These are phyloP conservation scores for Fusarium setosum DNA, from an alignment of 2,329 filamentous ascomycete genomes.

Conservation along the genomic window DNA sequence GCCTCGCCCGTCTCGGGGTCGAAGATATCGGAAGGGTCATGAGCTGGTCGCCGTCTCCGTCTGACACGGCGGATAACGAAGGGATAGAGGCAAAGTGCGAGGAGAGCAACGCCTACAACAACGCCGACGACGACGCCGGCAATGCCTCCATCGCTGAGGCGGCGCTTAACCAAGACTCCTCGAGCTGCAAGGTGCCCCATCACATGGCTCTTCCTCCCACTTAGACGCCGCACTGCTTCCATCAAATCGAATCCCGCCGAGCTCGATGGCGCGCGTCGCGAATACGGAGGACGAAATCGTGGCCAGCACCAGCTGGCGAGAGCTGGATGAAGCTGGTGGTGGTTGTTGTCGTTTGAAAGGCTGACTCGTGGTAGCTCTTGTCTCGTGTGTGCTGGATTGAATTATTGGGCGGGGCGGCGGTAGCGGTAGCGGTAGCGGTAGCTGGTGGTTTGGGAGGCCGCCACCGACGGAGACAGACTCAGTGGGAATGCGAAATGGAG, in stretches of 20 bases:
- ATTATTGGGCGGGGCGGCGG: constrained; percentile 34
- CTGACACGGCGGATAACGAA: constrained; percentile 49
- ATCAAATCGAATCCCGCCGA: constrained; percentile 29
- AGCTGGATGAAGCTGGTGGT: constrained; percentile 32
- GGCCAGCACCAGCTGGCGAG: constrained; percentile 36
- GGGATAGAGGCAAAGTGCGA: constrained; percentile 54
- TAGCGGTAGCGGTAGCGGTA: constrained; percentile 27
- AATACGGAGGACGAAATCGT: constrained; percentile 4
- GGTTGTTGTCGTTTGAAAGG: constrained; percentile 16
- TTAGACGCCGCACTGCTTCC: constrained; percentile 34
- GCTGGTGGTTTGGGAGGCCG: constrained; percentile 39
- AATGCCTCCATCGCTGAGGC: constrained; percentile 49
- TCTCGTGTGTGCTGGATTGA: constrained; percentile 20
- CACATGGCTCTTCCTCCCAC: constrained; percentile 37
- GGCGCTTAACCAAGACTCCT: constrained; percentile 40
- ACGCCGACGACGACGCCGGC: constrained; percentile 53
- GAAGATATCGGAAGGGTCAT: constrained; percentile 25
- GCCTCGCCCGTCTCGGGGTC: constrained; percentile 47
- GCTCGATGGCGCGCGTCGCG: constrained; percentile 20
- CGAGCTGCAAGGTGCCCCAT: constrained; percentile 35
- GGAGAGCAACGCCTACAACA: constrained; percentile 47
- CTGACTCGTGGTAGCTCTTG: constrained; percentile 21
- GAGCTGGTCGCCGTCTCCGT: constrained; percentile 39
- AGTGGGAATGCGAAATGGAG: constrained; percentile 19
- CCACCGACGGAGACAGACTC: constrained; percentile 30